phyloP scores from a whole-genome alignment of 2,329 filamentous ascomycete genomes.

The Hypoxylon sp. region DNA sequence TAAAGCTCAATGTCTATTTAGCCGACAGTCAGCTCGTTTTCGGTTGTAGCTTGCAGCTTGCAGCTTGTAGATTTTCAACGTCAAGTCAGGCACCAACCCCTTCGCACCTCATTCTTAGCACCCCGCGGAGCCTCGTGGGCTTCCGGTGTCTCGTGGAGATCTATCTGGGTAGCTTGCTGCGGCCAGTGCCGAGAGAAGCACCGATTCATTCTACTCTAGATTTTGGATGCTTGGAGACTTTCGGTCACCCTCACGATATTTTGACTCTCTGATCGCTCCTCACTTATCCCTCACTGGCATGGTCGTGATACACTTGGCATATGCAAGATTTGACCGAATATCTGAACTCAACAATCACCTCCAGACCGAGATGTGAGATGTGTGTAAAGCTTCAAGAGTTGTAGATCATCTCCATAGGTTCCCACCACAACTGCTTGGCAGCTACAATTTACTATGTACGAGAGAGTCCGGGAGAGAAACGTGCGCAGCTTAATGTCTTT shows the following conservation, averaged over 20 bases:
- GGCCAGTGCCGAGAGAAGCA: slow-evolving; percentile 39
- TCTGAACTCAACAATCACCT: slow-evolving; percentile 21
- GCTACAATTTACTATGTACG: slow-evolving; percentile 13
- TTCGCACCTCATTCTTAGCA: background rate
- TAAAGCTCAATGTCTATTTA: slow-evolving; percentile 32
- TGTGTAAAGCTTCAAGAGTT: slow-evolving; percentile 18
- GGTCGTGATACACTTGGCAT: slow-evolving; percentile 37
- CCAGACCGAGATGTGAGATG: slow-evolving; percentile 14
- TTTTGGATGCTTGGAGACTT: slow-evolving; percentile 27
- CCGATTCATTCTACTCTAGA: slow-evolving; percentile 24
- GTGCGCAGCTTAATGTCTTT: slow-evolving; percentile 16
- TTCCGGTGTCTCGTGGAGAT: slow-evolving; percentile 31
- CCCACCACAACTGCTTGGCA: slow-evolving; percentile 22
- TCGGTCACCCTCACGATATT: slow-evolving; percentile 15
- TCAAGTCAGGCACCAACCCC: slow-evolving; percentile 9
- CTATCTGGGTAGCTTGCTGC: slow-evolving; percentile 25
- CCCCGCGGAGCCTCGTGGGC: slow-evolving; percentile 35
- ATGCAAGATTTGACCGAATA: slow-evolving; percentile 38
- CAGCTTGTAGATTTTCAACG: slow-evolving; percentile 29
- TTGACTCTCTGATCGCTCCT: slow-evolving; percentile 1
- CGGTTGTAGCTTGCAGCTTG: slow-evolving; percentile 38
- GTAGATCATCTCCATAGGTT: slow-evolving; percentile 16
- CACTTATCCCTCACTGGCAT: slow-evolving; percentile 15
- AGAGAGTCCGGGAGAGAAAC: slow-evolving; percentile 12
- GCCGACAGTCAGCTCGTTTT: slow-evolving; percentile 39